A percentile compares a stretch with the other conserved stretches of the same genome.
Conservation (phyloP, 2,329 filamentous ascomycete genomes). For the Pleoardoris graminearum region DNA sequence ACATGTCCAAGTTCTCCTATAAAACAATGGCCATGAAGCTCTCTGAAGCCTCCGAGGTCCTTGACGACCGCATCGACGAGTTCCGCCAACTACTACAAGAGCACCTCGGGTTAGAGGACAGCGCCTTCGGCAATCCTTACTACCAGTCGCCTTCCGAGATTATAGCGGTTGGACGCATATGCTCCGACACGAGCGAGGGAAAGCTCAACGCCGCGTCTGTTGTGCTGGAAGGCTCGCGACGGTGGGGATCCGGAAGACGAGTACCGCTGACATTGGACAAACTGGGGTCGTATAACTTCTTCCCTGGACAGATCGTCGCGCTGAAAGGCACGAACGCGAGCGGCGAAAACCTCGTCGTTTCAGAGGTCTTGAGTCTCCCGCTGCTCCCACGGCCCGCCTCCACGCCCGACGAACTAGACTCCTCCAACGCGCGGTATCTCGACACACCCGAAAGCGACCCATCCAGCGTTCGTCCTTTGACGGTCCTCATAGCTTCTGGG, state of each 20-base stretch:
- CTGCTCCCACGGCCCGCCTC: conserved; percentile 76
- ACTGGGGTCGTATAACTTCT: conserved; percentile 76
- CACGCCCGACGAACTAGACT: conserved; percentile 64
- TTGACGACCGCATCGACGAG: conserved; percentile 94
- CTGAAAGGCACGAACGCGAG: conserved; percentile 84
- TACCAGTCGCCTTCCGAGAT: conserved; percentile 83
- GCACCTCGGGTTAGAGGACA: conserved; percentile 74
- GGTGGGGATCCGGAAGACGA: conserved; percentile 79
- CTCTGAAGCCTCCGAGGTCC: conserved; percentile 86
- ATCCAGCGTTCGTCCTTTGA: conserved; percentile 64
- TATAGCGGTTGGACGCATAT: conserved; percentile 88
- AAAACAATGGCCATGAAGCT: conserved; percentile 94
- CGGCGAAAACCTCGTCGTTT: conserved; percentile 79
- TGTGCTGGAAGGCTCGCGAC: conserved; percentile 83
- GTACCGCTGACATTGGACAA: conserved; percentile 77
- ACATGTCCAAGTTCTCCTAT: conserved; percentile 88
- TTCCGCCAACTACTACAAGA: conserved; percentile 75
- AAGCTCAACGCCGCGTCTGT: conserved; percentile 84
- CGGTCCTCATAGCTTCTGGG: conserved; percentile 76
- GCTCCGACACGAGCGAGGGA: conserved; percentile 82
- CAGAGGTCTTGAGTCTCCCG: conserved; percentile 74
- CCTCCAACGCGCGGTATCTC: conserved; percentile 69
- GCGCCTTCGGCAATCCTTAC: conserved; percentile 83
- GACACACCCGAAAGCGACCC: conserved; percentile 61
- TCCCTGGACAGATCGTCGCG: conserved; percentile 92